Base-by-base conservation (phyloP, 1,284 basidiomycete genomes). In the Pterulicium gracile region DNA sequence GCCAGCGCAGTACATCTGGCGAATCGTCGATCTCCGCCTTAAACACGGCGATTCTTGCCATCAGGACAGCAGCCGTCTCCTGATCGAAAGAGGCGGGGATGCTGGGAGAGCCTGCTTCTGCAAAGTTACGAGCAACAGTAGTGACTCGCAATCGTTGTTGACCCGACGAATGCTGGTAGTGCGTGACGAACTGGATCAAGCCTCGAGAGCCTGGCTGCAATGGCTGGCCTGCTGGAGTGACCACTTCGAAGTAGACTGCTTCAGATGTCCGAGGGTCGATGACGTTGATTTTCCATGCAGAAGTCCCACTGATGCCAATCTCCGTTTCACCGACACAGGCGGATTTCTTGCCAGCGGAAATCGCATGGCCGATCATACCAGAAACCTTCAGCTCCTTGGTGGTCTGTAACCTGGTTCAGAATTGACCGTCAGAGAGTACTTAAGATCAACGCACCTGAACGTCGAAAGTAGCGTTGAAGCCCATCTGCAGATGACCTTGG, bases 11-110 rank as follows among this genome's bases (percentile, higher is more conserved):
- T 24, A 98, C 95, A 61, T 98, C 96, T 0, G 96, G 93, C 3
- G 86, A 89, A 67, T 99, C 96, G 61, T 99, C 96, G 53, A 98
- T 96, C 69, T 99, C 96, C 19, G 95, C 96, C 67, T 98, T 98
- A 79, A 98, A 98, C 13, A 98, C 94, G 0, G 96, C 94, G 60
- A 98, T 98, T 52, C 96, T 79, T 2, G 96, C 91, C 96, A 99
- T 98, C 54, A 99, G 72, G 41, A 98, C 95, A 1, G 96, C 96
- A 0, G 96, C 88, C 0, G 94, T 91, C 68, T 99, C 96, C 64
- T 99, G 96, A 67, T 99, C 95, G 62, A 98, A 98, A 20, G 89
- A 91, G 7, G 86, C 84, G 0, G 93, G 88, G 53, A 98, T 93
- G 60, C 80, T 85, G 0, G 92, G 91, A 12, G 92, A 91, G 15